These are phyloP conservation scores for Suhomyces sp. DNA, from an alignment of 805 yeast species.

Conservation along the genomic window DNA sequence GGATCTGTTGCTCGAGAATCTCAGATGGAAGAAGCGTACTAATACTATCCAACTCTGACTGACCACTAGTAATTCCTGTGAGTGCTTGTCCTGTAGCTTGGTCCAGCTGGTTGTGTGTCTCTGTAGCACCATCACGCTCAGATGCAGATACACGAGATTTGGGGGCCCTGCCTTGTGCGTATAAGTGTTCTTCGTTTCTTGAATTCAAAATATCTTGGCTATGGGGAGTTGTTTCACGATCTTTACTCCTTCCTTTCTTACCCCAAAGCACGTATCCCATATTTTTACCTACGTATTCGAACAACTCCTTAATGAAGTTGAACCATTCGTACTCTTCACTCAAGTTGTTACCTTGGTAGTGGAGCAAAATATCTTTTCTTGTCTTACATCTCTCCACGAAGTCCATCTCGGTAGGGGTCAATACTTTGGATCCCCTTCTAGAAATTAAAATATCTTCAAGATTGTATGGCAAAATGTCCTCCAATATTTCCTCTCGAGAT, in stretches of 20 bases:
- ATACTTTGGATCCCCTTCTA: conserved; percentile 37
- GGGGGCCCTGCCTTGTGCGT: no score
- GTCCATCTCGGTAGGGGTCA: conserved; percentile 78
- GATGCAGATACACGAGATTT: no score
- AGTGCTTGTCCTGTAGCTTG: no score
- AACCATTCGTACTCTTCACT: conserved; percentile 83
- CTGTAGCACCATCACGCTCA: no score
- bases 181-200: no score
- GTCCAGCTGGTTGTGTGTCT: no score
- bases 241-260: conserved; percentile 33
- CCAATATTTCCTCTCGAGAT: conserved; percentile 63
- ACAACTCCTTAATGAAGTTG: conserved; percentile 71
- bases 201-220: conserved; percentile 20
- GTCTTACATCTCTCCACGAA: conserved; percentile 72
- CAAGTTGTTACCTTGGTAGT: conserved; percentile 48
- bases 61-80: no score
- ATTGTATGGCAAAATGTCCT: conserved; percentile 71
- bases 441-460: conserved; percentile 47
- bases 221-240: conserved; percentile 16
- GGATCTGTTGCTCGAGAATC: conserved; percentile 43
- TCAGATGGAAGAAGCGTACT: conserved; percentile 42
- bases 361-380: conserved; percentile 61
- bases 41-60: no score
- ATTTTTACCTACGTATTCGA: conserved; percentile 75
- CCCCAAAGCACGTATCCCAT: conserved; percentile 76